These are phyloP conservation scores for Gossypioides kirkii DNA, from an alignment of 345 rosid species.

Conservation along the genomic window DNA sequence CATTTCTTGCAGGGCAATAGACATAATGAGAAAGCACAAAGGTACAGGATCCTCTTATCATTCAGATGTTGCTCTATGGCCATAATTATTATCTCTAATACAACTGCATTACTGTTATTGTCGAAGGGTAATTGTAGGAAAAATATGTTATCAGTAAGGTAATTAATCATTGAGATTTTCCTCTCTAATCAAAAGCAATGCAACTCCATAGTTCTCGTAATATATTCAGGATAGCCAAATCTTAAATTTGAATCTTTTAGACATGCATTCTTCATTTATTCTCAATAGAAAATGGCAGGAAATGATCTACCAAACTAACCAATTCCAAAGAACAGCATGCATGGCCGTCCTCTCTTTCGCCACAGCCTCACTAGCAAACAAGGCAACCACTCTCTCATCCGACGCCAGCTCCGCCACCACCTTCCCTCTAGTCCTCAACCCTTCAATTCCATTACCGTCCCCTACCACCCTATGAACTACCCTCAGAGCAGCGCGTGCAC, in stretches of 20 bases:
- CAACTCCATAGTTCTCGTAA: neutral
- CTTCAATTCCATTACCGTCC: constrained; percentile 46
- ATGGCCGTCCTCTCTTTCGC: constrained; percentile 67
- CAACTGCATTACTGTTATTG: neutral
- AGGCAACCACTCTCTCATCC: constrained; percentile 78
- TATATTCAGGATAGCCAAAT: neutral
- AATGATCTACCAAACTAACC: constrained; percentile 35
- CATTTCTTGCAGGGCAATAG: constrained; percentile 4
- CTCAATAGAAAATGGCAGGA: neutral
- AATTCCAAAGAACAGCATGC: constrained; percentile 90
- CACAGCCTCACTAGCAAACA: constrained; percentile 49
- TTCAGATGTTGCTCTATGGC: neutral
- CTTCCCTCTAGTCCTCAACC: constrained; percentile 54
- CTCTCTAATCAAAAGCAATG: neutral
- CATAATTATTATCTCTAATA: neutral
- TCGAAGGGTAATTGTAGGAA: neutral
- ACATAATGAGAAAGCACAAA: neutral
- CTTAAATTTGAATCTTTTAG: neutral
- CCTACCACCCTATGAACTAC: constrained; percentile 64
- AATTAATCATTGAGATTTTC: neutral
- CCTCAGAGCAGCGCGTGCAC: constrained; percentile 77
- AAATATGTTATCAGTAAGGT: neutral
- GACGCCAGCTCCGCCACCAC: constrained; percentile 73
- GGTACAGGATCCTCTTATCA: no score
- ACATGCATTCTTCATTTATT: neutral